Evolutionary conservation across 2,329 filamentous ascomycete species (phyloP).

Genomic region (Penicillium brasilianum): DNA sequence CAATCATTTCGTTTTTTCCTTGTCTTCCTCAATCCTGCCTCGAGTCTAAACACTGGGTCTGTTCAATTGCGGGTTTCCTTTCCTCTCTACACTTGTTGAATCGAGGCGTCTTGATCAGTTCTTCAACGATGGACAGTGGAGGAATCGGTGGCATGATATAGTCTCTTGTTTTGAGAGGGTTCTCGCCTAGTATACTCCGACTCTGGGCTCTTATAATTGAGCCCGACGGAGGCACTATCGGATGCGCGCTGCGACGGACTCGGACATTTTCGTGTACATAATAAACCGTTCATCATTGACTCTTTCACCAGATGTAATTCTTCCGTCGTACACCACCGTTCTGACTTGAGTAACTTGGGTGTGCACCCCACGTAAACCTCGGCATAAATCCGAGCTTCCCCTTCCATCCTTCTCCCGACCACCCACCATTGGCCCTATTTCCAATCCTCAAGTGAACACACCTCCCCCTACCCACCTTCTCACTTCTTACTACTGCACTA

Average conservation of each 20-base stretch:
- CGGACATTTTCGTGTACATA: constrained; percentile 8
- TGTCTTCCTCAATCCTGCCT: constrained; percentile 9
- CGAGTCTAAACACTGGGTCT: constrained; percentile 7
- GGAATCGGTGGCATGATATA: neutral
- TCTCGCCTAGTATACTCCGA: no score
- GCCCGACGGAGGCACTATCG: neutral
- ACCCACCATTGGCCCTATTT: neutral
- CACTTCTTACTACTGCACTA: neutral
- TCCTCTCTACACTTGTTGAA: neutral
- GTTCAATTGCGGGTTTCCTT: constrained; percentile 5
- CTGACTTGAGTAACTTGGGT: no score
- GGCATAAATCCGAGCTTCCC: neutral
- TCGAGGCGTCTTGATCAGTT: neutral
- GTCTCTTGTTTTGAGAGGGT: neutral
- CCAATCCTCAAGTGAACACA: no score
- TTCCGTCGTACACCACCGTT: neutral
- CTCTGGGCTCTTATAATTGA: neutral
- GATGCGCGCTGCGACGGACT: neutral
- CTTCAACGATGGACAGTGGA: neutral
- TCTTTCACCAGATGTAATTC: neutral
- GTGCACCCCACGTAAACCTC: neutral
- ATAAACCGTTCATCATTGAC: neutral
- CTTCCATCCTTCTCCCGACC: neutral
- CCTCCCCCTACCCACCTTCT: neutral
- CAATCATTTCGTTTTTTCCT: constrained; percentile 7